Base-by-base conservation (phyloP, 1,139 yeast genomes). In the Hyphopichia fennica region DNA sequence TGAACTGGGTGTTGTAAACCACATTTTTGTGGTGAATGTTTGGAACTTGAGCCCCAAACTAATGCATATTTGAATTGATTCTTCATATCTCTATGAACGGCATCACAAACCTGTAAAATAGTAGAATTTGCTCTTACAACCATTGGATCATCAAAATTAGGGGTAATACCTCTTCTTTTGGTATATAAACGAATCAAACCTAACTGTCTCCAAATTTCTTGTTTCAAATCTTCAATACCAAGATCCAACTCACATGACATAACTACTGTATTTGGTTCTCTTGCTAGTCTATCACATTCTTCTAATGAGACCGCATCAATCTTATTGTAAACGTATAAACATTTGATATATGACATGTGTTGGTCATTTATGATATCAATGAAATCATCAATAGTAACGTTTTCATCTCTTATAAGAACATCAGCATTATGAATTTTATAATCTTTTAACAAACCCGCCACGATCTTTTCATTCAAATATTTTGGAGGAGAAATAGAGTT, bases 11-110 rank as follows among this genome's bases (percentile, higher is more conserved):
- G 99, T 48, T 64, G 78, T 46, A 93, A 71, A 1, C 99, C 98
- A 72, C 98, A 91, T 60, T 90, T 90, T 59, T 93, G 99, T 2
- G 99, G 99, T 35, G 95, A 87, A 60, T 90, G 96, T 62, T 93
- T 93, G 6, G 97, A 87, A 41, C 95, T 85, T 1, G 91, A 83
- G 0, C 99, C 99, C 98, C 98, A 93, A 10, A 93, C 97, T 55
- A 90, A 68, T 1, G 98, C 98, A 61, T 90, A 89, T 60, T 90
- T 87, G 71, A 93, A 93, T 58, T 87, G 89, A 53, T 86, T 83
- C 57, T 90, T 90, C 76, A 93, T 87, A 53, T 91, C 97, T 54
- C 96, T 77, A 61, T 93, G 99, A 49, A 93, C 85, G 11, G 95
- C 78, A 60, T 93, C 95, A 71, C 99, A 93, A 22, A 93, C 90